phyloP scores from a whole-genome alignment of 768 basidiomycete species.

The Lanmaoa rubissima region DNA sequence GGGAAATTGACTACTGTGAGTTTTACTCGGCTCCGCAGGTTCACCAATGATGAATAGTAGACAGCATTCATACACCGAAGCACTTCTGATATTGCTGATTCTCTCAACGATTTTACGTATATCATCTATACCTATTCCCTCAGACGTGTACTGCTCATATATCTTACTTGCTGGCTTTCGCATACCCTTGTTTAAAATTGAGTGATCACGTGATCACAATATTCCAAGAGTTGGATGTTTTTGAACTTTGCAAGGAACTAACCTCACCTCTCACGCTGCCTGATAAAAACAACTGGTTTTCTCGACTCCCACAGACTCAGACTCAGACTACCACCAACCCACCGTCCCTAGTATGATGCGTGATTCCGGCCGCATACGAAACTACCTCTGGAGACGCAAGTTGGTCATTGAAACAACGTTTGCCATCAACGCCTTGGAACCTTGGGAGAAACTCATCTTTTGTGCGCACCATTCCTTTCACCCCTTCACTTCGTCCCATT shows the following conservation, averaged over 20 bases:
- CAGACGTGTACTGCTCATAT: constrained; percentile 17
- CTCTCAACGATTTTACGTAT: constrained; percentile 9
- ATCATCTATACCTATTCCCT: constrained; percentile 14
- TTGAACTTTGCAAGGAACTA: neutral
- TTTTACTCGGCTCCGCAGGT: neutral
- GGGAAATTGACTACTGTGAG: constrained; percentile 10
- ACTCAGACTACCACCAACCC: neutral
- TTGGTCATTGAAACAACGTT: constrained; percentile 60
- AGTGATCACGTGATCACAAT: constrained; percentile 3
- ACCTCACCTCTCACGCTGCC: constrained; percentile 3
- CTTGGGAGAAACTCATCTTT: constrained; percentile 65
- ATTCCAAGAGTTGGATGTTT: neutral
- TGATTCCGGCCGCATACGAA: constrained; percentile 24
- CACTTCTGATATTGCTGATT: constrained; percentile 1
- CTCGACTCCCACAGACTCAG: neutral
- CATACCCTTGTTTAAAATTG: neutral
- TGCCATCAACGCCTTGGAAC: constrained; percentile 58
- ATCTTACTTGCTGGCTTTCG: neutral
- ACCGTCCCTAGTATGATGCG: constrained; percentile 1
- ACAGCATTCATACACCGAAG: constrained; percentile 7
- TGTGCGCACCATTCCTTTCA: constrained; percentile 39
- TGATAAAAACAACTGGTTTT: neutral
- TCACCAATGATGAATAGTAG: constrained; percentile 5
- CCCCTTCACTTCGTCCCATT: neutral
- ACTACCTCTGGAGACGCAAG: constrained; percentile 50